phyloP scores from a whole-genome alignment of 2,329 filamentous ascomycete species.

The Clathrospora elynae region DNA sequence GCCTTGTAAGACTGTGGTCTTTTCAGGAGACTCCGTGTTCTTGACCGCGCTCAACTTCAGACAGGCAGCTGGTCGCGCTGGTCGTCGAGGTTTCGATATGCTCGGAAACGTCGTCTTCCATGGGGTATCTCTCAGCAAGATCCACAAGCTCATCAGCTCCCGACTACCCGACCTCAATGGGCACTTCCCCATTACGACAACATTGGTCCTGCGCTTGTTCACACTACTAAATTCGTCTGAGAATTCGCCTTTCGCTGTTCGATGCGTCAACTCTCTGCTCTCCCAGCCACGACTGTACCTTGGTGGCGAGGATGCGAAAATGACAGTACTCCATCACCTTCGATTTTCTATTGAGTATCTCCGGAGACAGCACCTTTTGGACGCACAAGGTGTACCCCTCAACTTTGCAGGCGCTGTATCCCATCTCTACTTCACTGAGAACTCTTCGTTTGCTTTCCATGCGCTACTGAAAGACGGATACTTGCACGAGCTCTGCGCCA shows the following conservation, averaged over 20 bases:
- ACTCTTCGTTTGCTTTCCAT: constrained; percentile 77
- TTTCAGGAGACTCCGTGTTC: constrained; percentile 73
- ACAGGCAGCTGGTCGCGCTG: constrained; percentile 77
- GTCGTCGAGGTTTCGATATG: constrained; percentile 78
- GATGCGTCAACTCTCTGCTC: constrained; percentile 68
- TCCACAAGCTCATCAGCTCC: constrained; percentile 72
- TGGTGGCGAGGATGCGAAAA: constrained; percentile 69
- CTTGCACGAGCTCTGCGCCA: constrained; percentile 67
- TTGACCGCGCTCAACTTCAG: constrained; percentile 77
- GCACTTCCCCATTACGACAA: constrained; percentile 78
- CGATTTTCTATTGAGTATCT: constrained; percentile 83
- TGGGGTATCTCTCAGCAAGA: constrained; percentile 64
- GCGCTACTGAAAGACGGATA: constrained; percentile 73
- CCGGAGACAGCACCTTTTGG: constrained; percentile 69
- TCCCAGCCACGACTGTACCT: constrained; percentile 73
- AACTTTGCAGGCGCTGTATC: constrained; percentile 74
- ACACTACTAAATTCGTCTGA: constrained; percentile 69
- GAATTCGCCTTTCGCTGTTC: constrained; percentile 64
- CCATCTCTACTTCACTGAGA: constrained; percentile 78
- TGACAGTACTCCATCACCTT: constrained; percentile 74
- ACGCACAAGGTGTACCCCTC: constrained; percentile 64
- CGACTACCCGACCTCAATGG: constrained; percentile 74
- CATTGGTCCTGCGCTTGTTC: constrained; percentile 71
- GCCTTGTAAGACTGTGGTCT: constrained; percentile 80
- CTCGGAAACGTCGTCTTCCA: constrained; percentile 83